These are phyloP conservation scores for Populus alba DNA, from an alignment of 345 rosid genomes.

Conservation along the genomic window DNA sequence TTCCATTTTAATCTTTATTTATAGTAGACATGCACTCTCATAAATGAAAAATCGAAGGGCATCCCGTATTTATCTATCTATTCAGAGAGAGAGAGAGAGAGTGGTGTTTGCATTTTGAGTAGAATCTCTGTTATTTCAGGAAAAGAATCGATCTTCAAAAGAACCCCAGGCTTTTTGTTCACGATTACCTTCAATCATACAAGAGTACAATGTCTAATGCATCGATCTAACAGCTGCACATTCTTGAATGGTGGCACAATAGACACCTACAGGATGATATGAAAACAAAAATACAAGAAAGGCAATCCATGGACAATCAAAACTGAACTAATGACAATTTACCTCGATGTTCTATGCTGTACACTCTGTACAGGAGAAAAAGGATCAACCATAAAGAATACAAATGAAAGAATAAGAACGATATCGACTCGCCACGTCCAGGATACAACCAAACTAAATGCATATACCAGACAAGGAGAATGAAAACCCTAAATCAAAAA, in stretches of 20 bases:
- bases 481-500: conserved; percentile 23
- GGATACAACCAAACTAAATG: conserved; percentile 9
- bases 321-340: background rate
- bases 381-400: conserved; percentile 8
- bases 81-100: no score
- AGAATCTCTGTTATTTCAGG: no score
- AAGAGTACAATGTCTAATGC: background rate
- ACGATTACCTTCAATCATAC: no score
- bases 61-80: no score
- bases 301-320: background rate
- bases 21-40: no score
- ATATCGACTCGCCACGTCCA: conserved; percentile 18
- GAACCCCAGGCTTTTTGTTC: no score
- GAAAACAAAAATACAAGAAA: no score
- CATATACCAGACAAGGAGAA: background rate
- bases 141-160: no score
- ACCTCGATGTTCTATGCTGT: conserved; percentile 9
- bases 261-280: background rate
- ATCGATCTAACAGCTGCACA: background rate
- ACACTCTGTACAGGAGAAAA: conserved; percentile 23
- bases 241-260: background rate
- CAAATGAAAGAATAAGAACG: conserved; percentile 32
- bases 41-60: no score
- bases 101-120: no score
- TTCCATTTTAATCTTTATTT: no score